phyloP scores from a whole-genome alignment of 768 basidiomycete genomes.

The Termitomyces sp. region DNA sequence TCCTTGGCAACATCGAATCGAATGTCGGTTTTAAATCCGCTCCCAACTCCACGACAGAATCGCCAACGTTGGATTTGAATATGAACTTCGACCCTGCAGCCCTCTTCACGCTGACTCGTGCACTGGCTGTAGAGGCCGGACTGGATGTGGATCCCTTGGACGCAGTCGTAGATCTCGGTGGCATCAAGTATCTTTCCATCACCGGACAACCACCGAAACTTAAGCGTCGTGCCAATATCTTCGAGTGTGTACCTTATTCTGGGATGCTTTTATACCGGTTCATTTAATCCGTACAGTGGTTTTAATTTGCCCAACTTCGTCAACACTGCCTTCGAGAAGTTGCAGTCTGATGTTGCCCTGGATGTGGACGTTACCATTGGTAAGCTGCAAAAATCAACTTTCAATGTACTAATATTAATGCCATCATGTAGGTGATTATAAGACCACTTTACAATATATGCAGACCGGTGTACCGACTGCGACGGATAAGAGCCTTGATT shows the following conservation, averaged over 20 bases:
- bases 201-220: slow-evolving; percentile 24
- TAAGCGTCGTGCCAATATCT: slow-evolving; percentile 43
- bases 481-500: slow-evolving; percentile 58
- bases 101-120: slow-evolving; percentile 71
- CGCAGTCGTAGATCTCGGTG: slow-evolving; percentile 62
- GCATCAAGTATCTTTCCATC: slow-evolving; percentile 52
- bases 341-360: slow-evolving; percentile 59
- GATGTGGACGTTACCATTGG: slow-evolving; percentile 56
- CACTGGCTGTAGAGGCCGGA: slow-evolving; percentile 61
- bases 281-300: slow-evolving; percentile 30
- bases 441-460: slow-evolving; percentile 57
- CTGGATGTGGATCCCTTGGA: slow-evolving; percentile 59
- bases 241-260: slow-evolving; percentile 36
- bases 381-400: slow-evolving; percentile 12
- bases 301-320: slow-evolving; percentile 64
- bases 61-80: slow-evolving; percentile 53
- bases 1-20: slow-evolving; percentile 57
- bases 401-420: background rate
- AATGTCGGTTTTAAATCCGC: slow-evolving; percentile 44
- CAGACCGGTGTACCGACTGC: slow-evolving; percentile 52
- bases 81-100: slow-evolving; percentile 66
- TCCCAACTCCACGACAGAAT: slow-evolving; percentile 52
- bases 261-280: background rate
- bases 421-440: slow-evolving; percentile 48
- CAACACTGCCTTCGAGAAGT: slow-evolving; percentile 59